Base-by-base conservation (phyloP, 176 grass and related monocot species). In the Cenchrus purpureus region DNA sequence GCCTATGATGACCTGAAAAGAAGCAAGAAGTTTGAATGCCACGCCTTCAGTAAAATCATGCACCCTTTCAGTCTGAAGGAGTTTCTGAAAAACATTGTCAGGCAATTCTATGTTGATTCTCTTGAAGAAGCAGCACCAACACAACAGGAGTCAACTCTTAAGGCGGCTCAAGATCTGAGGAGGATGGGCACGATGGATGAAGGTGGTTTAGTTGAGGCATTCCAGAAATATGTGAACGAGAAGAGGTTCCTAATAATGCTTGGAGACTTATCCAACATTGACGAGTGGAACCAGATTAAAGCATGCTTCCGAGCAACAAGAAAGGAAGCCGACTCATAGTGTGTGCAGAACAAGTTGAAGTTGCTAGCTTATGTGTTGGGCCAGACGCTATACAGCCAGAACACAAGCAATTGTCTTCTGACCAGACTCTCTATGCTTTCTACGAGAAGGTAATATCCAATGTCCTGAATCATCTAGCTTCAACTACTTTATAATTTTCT, bases 281-380 rank as follows among this genome's bases (percentile, higher is more conserved):
- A 22, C 10, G 86, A 84, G 25, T 89, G 92, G 89, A 1, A 55
- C 10, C 7, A 0, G 14, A 86, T 88, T 1, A 88, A 45, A 22
- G 67, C 5, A 43, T 74, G 15, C 2, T 78, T 93, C 3, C 84
- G 0, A 14, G 37, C 28, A 60, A 65, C 1, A 76, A 59, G 0
- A 90, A 65, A 0, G 73, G 74, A 1, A 88, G 88, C 9, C 40
- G 88, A 74, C 55, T 91, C 6, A 7, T 93, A 6, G 52, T 86
- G 5, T 86, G 16, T 0, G 79, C 88, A 0, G 51, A 42, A 1
- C 29, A 54, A 5, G 5, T 11, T 45, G 25, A 74, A 17, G 37
- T 82, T 65, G 83, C 86, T 64, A 54, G 65, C 2, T 9, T 88
- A 7, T 88, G 88, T 42, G 20, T 11, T 10, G 37, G n/a, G 0